Base-by-base conservation (phyloP, 2,329 filamentous ascomycete species). In the Verticillium nonalfalfae region DNA sequence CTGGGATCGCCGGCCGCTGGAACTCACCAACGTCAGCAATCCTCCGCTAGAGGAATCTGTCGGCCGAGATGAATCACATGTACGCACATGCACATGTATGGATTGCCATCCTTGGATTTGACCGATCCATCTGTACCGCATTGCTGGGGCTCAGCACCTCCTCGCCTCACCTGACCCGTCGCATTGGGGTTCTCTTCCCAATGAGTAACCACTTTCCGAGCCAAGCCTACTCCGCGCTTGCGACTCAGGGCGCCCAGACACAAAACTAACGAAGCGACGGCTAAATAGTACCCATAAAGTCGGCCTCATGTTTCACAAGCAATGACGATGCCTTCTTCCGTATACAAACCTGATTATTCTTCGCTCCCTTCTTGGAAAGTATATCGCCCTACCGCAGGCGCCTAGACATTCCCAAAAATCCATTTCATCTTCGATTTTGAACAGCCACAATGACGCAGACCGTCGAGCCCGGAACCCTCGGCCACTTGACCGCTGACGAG, bases 371-470 rank as follows among this genome's bases (percentile, higher is more conserved):
- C 14, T 56, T 31, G 7, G 40, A 15, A 50, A 21, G 15, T 6
- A 21, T 50, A 50, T 18, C 40, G n/a, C n/a, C 40, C 40, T 50
- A 7, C 21, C n/a, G 40, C 40, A 50, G 10, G n/a, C 40, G n/a
- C 40, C n/a, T n/a, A 50, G 15, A 50, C n/a, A 1, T 4, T 10
- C 33, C 55, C 35, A 14, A 13, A 3, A 31, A n/a, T 15, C 3
- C 33, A 35, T n/a, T 15, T 40, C 21, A n/a, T 33, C 1, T 40
- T 21, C 34, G 9, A 21, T 33, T 11, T 33, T 33, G 7, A 76
- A 72, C 66, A 75, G 70, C 68, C 71, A 73, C 62, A 81, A 79
- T 70, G 80, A 83, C 65, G 76, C 83, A 62, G 79, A 45, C 21
- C n/a, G 79, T 1, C 9, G 39, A 50, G 26, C 38, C 57, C 57